phyloP scores from a whole-genome alignment of 164 flowering plant species.

The Magnolia kwangsiensis region DNA sequence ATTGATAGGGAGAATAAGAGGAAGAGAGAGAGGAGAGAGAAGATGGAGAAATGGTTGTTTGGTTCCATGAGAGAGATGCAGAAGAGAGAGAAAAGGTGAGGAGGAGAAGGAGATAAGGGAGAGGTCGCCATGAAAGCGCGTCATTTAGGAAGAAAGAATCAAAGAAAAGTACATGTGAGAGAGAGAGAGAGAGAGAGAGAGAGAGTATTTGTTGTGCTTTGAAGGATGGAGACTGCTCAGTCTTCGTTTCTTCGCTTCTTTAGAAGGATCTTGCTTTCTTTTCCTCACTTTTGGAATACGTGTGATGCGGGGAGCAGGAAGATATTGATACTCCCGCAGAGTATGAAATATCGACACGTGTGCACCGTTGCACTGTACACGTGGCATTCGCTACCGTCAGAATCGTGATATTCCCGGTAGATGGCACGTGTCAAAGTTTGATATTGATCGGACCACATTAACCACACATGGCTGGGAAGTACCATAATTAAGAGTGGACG shows the following conservation, averaged over 20 bases:
- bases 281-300: background rate
- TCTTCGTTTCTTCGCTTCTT: background rate
- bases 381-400: background rate
- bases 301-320: background rate
- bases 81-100: background rate
- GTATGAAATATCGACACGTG: background rate
- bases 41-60: slow-evolving; percentile 13
- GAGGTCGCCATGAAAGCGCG: slow-evolving; percentile 7
- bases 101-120: background rate
- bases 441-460: too few relatives aligned
- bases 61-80: slow-evolving; percentile 1
- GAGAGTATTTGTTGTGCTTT: background rate
- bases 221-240: background rate
- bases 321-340: background rate
- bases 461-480: too few relatives aligned
- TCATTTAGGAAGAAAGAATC: background rate
- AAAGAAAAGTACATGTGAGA: background rate
- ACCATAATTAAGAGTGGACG: too few relatives aligned
- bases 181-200: background rate
- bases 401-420: background rate
- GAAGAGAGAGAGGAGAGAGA: slow-evolving; percentile 17
- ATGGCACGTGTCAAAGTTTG: too few relatives aligned
- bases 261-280: background rate
- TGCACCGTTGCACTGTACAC: background rate
- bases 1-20: slow-evolving; percentile 23